Base-by-base conservation (phyloP, 2,329 filamentous ascomycete species). In the Pseudomassariella vexata region DNA sequence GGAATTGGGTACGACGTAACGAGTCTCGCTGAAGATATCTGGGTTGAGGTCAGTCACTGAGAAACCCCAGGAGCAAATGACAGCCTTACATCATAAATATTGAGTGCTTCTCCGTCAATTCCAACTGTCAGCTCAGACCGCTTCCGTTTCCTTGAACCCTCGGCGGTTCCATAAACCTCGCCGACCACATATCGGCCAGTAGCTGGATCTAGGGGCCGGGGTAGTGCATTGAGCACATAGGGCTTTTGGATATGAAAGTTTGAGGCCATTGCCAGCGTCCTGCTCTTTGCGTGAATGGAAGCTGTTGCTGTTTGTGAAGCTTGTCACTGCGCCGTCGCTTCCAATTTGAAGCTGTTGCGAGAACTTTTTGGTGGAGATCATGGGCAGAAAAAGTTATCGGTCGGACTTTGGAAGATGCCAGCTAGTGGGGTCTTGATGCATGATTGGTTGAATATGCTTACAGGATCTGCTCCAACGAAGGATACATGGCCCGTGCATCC, bases 1-100 rank as follows among this genome's bases (percentile, higher is more conserved):
- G 78, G 73, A 38, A 82, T 70, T 15, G 78, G 76, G 51, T 82
- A 82, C 2, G 78, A 82, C 6, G 77, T 81, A 45, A 82, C 68
- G 39, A 81, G 60, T 39, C 72, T 66, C 5, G 76, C 73, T 4
- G 74, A 70, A 4, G 76, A 66, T 27, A 81, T 65, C 78, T 82
- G 41, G 9, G 16, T 27, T 8, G 25, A 20, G 5, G 15, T 36
- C 19, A 38, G 38, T 34, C 15, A 19, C 11, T 26, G 39, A 35
- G 17, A 32, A 30, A 34, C 18, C 12, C 18, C 14, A 9, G 10
- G n/a, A 10, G 18, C 19, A 14, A 19, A 22, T n/a, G 12, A 17
- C 14, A 12, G 32, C 15, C 24, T 32, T 28, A 52, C 73, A 65
- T 82, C 75, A 47, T 82, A 82, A 24, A 82, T 68, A 44, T 78